Evolutionary conservation across 83 land plant species (phyloP).

Genomic region (Diphasiastrum complanatum): DNA sequence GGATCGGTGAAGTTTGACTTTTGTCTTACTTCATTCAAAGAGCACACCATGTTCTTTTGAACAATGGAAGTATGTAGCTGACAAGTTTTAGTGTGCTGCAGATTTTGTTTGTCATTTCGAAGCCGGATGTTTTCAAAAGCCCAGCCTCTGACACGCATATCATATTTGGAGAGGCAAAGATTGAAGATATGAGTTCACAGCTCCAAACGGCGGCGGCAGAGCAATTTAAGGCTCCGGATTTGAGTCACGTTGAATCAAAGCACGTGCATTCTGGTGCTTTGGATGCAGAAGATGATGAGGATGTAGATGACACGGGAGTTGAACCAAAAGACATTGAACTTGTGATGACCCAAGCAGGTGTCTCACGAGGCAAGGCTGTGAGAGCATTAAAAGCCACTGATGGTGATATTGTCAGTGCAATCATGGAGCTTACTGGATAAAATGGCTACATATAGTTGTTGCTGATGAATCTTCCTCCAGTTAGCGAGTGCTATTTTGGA

Average conservation of each 20-base stretch:
- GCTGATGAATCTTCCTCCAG: too few relatives aligned
- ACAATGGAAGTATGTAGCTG: too few relatives aligned
- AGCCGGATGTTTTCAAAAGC: slow-evolving; percentile 16
- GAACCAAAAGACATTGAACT: slow-evolving; percentile 16
- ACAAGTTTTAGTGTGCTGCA: not conserved
- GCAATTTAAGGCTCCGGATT: slow-evolving; percentile 14
- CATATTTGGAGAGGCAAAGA: slow-evolving; percentile 16
- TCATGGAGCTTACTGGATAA: slow-evolving; percentile 17
- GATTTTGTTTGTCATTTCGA: slow-evolving; percentile 13
- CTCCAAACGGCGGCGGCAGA: slow-evolving; percentile 11
- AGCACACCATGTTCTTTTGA: too few relatives aligned
- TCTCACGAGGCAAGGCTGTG: slow-evolving; percentile 12
- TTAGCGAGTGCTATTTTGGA: too few relatives aligned
- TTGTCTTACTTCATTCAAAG: too few relatives aligned
- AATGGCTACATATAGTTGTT: too few relatives aligned
- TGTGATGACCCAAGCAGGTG: slow-evolving; percentile 17
- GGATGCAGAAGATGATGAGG: slow-evolving; percentile 9
- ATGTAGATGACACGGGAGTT: slow-evolving; percentile 11
- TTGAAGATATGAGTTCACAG: slow-evolving; percentile 11
- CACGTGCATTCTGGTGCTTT: not conserved
- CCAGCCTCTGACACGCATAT: slow-evolving; percentile 9
- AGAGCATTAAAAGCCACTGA: slow-evolving; percentile 5
- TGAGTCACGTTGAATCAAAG: slow-evolving; percentile 2
- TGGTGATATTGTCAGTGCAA: slow-evolving; percentile 10
- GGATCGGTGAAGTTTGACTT: too few relatives aligned